Percentiles rank a stretch among this genome's conserved stretches.
phyloP scores from a whole-genome alignment of 1,284 basidiomycete species.

The Microbotryomycetes sp. region DNA sequence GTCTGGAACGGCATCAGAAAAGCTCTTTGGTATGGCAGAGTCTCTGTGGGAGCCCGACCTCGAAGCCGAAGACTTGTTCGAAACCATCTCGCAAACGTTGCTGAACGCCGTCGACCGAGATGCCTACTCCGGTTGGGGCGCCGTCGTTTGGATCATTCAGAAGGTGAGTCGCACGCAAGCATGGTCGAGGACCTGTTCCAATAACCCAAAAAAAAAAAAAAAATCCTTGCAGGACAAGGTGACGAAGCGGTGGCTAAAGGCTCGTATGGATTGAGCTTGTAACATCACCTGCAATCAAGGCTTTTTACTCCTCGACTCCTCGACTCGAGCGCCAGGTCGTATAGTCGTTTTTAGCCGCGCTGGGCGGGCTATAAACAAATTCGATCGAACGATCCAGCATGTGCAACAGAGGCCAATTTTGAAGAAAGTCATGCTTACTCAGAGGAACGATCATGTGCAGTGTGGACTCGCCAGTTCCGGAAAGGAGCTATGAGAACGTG shows the following conservation, averaged over 20 bases:
- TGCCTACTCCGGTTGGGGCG: slow-evolving; percentile 95
- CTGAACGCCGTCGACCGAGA: slow-evolving; percentile 94
- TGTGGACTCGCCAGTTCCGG: no score
- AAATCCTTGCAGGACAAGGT: slow-evolving; percentile 33
- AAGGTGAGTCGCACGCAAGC: slow-evolving; percentile 48
- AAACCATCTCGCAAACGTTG: slow-evolving; percentile 94
- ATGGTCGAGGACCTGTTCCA: neutral
- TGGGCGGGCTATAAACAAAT: no score
- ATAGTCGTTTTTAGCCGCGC: no score
- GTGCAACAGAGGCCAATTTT: no score
- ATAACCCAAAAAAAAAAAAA: neutral
- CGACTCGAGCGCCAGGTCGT: no score
- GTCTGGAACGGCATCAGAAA: slow-evolving; percentile 83
- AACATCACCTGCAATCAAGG: no score
- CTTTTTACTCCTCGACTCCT: no score
- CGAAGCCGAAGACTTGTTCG: slow-evolving; percentile 93
- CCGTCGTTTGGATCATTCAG: slow-evolving; percentile 85
- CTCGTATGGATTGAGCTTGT: slow-evolving; percentile 88
- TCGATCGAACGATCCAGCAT: no score
- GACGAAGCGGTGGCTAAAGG: slow-evolving; percentile 58
- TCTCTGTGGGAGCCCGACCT: slow-evolving; percentile 97
- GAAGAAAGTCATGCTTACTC: no score
- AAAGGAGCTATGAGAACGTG: no score
- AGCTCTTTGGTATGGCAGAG: slow-evolving; percentile 95
- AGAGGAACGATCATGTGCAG: no score